Conservation (phyloP, 1,139 yeast species). For the Suhomyces guaymorum region DNA sequence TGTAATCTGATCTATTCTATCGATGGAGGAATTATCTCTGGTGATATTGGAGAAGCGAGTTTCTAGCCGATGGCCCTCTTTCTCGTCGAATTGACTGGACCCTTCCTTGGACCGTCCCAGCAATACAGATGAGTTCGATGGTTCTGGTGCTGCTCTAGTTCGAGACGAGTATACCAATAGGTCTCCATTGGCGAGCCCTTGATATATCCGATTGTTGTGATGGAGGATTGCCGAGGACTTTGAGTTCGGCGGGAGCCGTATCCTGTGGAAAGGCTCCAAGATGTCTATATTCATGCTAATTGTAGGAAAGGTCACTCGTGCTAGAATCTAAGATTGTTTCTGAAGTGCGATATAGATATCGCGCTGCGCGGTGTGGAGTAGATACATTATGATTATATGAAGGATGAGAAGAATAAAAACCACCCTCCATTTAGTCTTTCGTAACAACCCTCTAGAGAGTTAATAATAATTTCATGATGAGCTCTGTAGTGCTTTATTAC, state of each 20-base stretch:
- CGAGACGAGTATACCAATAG: conserved; percentile 24
- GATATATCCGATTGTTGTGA: conserved; percentile 25
- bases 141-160: background rate
- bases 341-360: background rate
- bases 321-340: conserved; percentile 1
- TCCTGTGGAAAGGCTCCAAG: conserved; percentile 32
- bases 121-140: background rate
- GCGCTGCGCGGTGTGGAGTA: too few relatives aligned
- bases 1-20: conserved; percentile 21
- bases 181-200: conserved; percentile 43
- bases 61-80: conserved; percentile 19
- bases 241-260: conserved; percentile 24
- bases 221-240: conserved; percentile 30
- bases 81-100: conserved; percentile 19
- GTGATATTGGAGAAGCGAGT: conserved; percentile 28
- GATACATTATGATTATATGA: too few relatives aligned
- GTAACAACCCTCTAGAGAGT: too few relatives aligned
- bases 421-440: too few relatives aligned
- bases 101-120: background rate
- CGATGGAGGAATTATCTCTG: conserved; percentile 23
- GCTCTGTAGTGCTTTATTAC: too few relatives aligned
- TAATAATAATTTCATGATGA: too few relatives aligned
- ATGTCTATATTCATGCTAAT: conserved; percentile 33
- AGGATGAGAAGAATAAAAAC: too few relatives aligned
- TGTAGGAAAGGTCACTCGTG: background rate